Percentiles rank a stretch among this genome's conserved stretches.
phyloP scores from a whole-genome alignment of 768 basidiomycete species.

The Phylloporus arenicola region DNA sequence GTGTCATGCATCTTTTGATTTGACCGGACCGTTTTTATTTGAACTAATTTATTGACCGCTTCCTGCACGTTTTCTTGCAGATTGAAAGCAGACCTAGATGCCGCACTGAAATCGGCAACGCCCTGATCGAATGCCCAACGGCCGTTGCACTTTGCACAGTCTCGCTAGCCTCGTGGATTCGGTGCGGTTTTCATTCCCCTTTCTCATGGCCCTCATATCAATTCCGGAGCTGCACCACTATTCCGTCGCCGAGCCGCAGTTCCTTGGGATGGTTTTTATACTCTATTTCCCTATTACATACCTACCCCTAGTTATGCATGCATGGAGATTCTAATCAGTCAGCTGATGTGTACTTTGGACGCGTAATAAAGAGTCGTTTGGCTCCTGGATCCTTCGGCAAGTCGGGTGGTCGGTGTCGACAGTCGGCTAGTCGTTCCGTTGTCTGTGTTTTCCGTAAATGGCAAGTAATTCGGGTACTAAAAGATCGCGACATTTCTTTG shows the following conservation, averaged over 20 bases:
- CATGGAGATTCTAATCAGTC: slow-evolving; percentile 19
- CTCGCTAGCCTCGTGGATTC: slow-evolving; percentile 32
- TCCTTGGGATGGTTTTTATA: slow-evolving; percentile 20
- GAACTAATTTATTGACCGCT: slow-evolving; percentile 37
- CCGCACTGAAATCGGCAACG: slow-evolving; percentile 32
- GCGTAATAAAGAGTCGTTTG: slow-evolving; percentile 5
- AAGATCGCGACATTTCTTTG: slow-evolving; percentile 1
- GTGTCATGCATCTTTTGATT: slow-evolving; percentile 12
- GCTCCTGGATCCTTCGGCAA: no score
- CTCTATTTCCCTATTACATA: slow-evolving; percentile 24
- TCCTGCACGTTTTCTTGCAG: slow-evolving; percentile 36
- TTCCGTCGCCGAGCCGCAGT: background rate
- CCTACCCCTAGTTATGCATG: slow-evolving; percentile 22
- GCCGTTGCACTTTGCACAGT: slow-evolving; percentile 3
- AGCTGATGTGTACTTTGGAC: slow-evolving; percentile 19
- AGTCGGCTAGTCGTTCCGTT: no score
- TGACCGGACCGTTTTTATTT: slow-evolving; percentile 11
- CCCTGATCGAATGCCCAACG: slow-evolving; percentile 20
- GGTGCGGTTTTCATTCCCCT: slow-evolving; percentile 25
- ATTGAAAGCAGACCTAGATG: slow-evolving; percentile 63
- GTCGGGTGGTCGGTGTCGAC: no score
- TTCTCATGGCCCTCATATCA: slow-evolving; percentile 24
- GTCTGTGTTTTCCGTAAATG: background rate
- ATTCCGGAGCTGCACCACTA: slow-evolving; percentile 2
- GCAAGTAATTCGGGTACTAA: background rate